Evolutionary conservation across 495 filamentous ascomycete genomes (phyloP).

Genomic region (Alectoria sarmentosa): DNA sequence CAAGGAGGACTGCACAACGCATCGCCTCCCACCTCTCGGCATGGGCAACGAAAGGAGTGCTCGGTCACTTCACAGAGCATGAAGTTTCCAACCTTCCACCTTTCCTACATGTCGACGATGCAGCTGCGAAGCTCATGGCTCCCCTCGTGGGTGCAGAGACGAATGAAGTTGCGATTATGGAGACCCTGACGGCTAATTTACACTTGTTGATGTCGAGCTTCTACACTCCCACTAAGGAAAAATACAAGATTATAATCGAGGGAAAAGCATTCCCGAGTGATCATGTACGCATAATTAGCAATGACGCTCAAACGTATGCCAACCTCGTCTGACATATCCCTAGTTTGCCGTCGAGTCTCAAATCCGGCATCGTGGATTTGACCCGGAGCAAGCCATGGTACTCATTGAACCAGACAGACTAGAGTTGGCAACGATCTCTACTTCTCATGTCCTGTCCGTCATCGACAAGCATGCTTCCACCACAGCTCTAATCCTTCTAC

Average conservation of each 20-base stretch:
- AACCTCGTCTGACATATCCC: constrained; percentile 1
- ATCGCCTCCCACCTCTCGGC: constrained; percentile 72
- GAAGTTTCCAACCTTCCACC: constrained; percentile 65
- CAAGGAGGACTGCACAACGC: constrained; percentile 59
- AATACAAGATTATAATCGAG: constrained; percentile 88
- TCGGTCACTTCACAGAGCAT: constrained; percentile 84
- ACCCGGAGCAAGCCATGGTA: constrained; percentile 64
- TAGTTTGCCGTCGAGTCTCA: constrained; percentile 88
- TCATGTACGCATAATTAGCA: constrained; percentile 47
- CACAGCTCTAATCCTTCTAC: constrained; percentile 76
- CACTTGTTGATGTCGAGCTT: constrained; percentile 90
- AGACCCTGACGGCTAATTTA: constrained; percentile 85
- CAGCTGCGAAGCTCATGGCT: constrained; percentile 64
- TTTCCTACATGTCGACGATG: constrained; percentile 75
- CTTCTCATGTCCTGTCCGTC: constrained; percentile 62
- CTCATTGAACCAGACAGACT: constrained; percentile 57
- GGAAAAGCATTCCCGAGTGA: constrained; percentile 93
- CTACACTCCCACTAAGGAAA: constrained; percentile 68
- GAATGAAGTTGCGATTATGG: constrained; percentile 87
- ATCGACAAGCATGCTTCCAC: constrained; percentile 70
- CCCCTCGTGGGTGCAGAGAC: constrained; percentile 76
- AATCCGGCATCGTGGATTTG: constrained; percentile 67
- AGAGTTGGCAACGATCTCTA: constrained; percentile 51
- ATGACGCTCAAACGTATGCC: background rate
- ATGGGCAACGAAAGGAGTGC: constrained; percentile 91